Conservation (phyloP, 192 early-diverging fungal species). For the Helicostylum pulchrum region DNA sequence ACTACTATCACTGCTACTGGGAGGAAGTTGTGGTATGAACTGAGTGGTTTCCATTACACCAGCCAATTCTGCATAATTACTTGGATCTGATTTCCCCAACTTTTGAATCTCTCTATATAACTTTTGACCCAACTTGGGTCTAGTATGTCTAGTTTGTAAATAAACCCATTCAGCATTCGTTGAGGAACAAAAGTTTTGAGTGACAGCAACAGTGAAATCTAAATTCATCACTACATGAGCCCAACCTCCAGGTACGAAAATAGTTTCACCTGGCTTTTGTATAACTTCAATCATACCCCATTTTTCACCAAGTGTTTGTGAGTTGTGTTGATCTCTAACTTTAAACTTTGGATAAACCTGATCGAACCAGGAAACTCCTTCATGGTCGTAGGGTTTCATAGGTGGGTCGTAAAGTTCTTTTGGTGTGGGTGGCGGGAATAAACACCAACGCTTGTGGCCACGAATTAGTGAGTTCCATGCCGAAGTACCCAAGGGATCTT, state of each 20-base stretch:
- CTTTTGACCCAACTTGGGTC: slow-evolving; percentile 52
- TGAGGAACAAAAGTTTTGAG: slow-evolving; percentile 74
- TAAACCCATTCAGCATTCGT: slow-evolving; percentile 68
- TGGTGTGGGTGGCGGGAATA: slow-evolving; percentile 71
- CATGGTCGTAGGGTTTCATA: slow-evolving; percentile 59
- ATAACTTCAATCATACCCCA: slow-evolving; percentile 68
- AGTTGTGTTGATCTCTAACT: slow-evolving; percentile 20
- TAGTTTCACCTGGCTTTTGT: slow-evolving; percentile 74
- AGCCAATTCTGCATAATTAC: slow-evolving; percentile 33
- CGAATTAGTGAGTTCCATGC: slow-evolving; percentile 76
- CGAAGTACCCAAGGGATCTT: slow-evolving; percentile 75
- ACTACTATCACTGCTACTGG: slow-evolving; percentile 40
- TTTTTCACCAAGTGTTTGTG: slow-evolving; percentile 51
- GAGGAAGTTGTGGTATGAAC: slow-evolving; percentile 43
- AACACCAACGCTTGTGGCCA: slow-evolving; percentile 75
- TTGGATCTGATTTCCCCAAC: slow-evolving; percentile 32
- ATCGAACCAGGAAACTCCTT: slow-evolving; percentile 74
- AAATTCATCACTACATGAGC: slow-evolving; percentile 75
- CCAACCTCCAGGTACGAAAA: slow-evolving; percentile 84
- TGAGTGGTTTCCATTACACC: slow-evolving; percentile 40
- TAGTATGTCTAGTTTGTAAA: slow-evolving; percentile 55
- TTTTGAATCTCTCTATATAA: slow-evolving; percentile 39
- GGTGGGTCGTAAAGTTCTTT: slow-evolving; percentile 57
- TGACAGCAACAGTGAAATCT: slow-evolving; percentile 76
- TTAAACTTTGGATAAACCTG: slow-evolving; percentile 54